A percentile compares a stretch with the other conserved stretches of the same genome.
Conservation (phyloP, 495 filamentous ascomycete genomes). For the Articulospora tetracladia region DNA sequence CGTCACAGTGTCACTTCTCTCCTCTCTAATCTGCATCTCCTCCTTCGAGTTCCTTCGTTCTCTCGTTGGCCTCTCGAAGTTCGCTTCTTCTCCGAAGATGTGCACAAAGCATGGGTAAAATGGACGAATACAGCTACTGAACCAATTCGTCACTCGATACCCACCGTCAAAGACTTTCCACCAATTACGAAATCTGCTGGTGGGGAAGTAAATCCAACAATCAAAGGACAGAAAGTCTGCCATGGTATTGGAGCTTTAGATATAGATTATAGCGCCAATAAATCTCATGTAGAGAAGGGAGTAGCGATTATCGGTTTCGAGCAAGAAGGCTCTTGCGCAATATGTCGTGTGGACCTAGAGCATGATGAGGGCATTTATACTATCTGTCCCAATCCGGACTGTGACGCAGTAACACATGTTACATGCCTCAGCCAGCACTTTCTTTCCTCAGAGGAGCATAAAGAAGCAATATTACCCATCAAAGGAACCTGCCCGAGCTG, state of each 20-base stretch:
- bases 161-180: constrained; percentile 52
- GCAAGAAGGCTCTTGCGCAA: constrained; percentile 51
- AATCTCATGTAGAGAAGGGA: constrained; percentile 69
- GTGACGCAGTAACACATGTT: constrained; percentile 67
- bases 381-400: constrained; percentile 64
- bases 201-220: constrained; percentile 14
- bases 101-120: constrained; percentile 60
- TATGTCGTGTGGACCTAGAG: constrained; percentile 54
- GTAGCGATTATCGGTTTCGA: constrained; percentile 58
- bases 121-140: constrained; percentile 49
- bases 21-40: constrained; percentile 70
- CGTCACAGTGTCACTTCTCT: constrained; percentile 55
- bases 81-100: constrained; percentile 73
- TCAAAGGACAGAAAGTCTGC: constrained; percentile 2
- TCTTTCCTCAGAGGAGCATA: constrained; percentile 32
- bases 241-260: constrained; percentile 13
- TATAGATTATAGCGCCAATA: constrained; percentile 60
- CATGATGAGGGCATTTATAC: constrained; percentile 51
- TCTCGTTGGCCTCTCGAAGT: constrained; percentile 74
- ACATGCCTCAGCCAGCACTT: constrained; percentile 71
- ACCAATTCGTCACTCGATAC: constrained; percentile 44
- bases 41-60: constrained; percentile 77
- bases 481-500: constrained; percentile 74
- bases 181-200: constrained; percentile 6
- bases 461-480: constrained; percentile 57